Evolutionary conservation across 2,329 filamentous ascomycete species (phyloP).

Genomic region (Clarireedia sp.): DNA sequence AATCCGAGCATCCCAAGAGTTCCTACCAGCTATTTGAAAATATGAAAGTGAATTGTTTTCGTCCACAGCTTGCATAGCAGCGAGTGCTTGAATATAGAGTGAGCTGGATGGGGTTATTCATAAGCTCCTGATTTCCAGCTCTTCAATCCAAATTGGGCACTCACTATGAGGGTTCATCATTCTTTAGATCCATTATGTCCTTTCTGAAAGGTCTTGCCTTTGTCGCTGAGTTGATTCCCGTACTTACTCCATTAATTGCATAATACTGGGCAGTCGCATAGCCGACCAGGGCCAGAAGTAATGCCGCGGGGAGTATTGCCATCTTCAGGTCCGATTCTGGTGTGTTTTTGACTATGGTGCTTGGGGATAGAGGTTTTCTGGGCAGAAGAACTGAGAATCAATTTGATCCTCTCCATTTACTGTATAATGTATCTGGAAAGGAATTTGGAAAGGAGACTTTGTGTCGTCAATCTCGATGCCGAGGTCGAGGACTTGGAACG

Average conservation of each 20-base stretch:
- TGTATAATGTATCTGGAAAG: not conserved
- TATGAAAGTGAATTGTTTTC: slow-evolving; percentile 18
- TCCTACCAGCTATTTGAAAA: slow-evolving; percentile 21
- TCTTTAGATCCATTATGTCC: slow-evolving; percentile 21
- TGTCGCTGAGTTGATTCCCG: slow-evolving; percentile 12
- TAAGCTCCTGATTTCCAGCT: not conserved
- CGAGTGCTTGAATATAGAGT: slow-evolving; percentile 14
- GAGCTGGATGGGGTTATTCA: slow-evolving; percentile 10
- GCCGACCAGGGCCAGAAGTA: not conserved
- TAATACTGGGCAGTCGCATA: slow-evolving; percentile 5
- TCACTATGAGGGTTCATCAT: slow-evolving; percentile 12
- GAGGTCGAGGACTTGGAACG: not conserved
- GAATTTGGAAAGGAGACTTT: not conserved
- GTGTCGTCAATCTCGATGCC: not conserved
- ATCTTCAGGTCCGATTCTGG: not conserved
- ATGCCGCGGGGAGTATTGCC: not conserved
- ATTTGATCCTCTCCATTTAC: not conserved
- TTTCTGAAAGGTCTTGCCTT: slow-evolving; percentile 18
- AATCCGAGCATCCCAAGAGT: not conserved
- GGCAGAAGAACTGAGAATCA: no score
- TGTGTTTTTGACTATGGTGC: no score
- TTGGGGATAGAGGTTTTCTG: no score
- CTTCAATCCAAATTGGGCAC: not conserved
- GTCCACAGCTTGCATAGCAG: slow-evolving; percentile 17
- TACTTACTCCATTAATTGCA: slow-evolving; percentile 16